Conservation (phyloP, 108 stramenopile species). For the Epipyxis sp. region DNA sequence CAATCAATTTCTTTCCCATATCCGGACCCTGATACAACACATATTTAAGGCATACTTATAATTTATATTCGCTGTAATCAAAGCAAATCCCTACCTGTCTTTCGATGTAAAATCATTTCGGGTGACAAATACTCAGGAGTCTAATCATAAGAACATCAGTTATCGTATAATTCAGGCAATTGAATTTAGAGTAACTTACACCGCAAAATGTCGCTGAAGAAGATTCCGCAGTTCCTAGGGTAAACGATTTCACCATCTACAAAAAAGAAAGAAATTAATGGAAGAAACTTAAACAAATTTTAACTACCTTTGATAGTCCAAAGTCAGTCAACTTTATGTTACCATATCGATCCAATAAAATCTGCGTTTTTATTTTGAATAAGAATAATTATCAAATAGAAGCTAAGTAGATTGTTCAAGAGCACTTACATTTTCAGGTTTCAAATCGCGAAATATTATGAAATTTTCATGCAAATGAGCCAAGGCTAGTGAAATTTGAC, state of each 20-base stretch:
- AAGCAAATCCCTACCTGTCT: not conserved
- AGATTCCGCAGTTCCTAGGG: no score
- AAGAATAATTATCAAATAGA: no score
- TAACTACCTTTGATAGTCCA: not conserved
- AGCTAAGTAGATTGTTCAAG: not conserved
- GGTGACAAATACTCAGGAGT: constrained; percentile 31
- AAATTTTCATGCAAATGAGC: constrained; percentile 42
- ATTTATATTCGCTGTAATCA: constrained; percentile 6
- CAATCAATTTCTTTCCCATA: constrained; percentile 16
- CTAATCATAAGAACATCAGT: no score
- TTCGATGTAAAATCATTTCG: constrained; percentile 23
- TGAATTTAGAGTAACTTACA: no score
- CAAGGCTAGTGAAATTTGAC: constrained; percentile 81
- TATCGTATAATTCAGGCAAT: no score
- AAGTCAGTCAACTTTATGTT: constrained; percentile 26
- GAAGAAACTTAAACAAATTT: not conserved
- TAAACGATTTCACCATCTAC: no score
- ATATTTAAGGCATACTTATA: constrained; percentile 1
- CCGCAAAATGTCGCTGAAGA: no score
- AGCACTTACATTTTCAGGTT: constrained; percentile 52
- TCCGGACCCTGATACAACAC: no score
- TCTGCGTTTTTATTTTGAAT: no score
- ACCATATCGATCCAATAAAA: constrained; percentile 4
- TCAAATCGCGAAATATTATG: constrained; percentile 50
- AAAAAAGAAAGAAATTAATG: not conserved